Base-by-base conservation (phyloP, 2,329 filamentous ascomycete species). In the Colletotrichum gloeosporioides region DNA sequence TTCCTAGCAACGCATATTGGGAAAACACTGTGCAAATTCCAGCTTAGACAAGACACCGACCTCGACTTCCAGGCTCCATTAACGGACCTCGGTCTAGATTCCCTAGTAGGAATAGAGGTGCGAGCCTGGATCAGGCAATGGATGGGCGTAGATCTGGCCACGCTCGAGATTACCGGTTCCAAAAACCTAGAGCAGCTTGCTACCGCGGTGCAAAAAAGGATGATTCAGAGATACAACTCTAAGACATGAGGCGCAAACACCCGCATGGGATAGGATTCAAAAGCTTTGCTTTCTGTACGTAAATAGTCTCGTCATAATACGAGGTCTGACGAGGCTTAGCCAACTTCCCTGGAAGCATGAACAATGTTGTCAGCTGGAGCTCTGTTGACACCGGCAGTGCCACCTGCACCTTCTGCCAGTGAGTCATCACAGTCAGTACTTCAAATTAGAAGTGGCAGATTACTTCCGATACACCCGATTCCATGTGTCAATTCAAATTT, bases 131-230 rank as follows among this genome's bases (percentile, higher is more conserved):
- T 77, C 53, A 77, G 69, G 44, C 73, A 78, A n/a, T 66, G 49
- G 8, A 71, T 81, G n/a, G 76, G 75, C 4, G 71, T 81, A 9
- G 80, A 81, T 34, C 78, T 82, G 27, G 77, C 69, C 22, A 71
- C 69, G n/a, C 69, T 71, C 31, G 69, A 71, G 31, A 71, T 65
- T 15, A 65, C 27, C 5, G 31, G 61, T 8, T 71, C 59, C n/a
- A 62, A 25, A 16, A 71, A 71, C 16, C 25, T 71, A 18, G 31
- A 57, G 31, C 64, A 65, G 25, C 69, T 71, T 57, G 69, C 69
- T n/a, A 31, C 36, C 2, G 31, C 61, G 18, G 61, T 71, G 3
- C 69, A 71, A 31, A 39, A 31, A 27, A 65, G 22, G 18, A 65
- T 71, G 69, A 22, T 71, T 34, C 9, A 9, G 5, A 71, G 36